Percentiles rank a stretch among this genome's conserved stretches.
These are phyloP conservation scores for Populus tomentosa DNA, from an alignment of 441 rosid species.

Conservation along the genomic window DNA sequence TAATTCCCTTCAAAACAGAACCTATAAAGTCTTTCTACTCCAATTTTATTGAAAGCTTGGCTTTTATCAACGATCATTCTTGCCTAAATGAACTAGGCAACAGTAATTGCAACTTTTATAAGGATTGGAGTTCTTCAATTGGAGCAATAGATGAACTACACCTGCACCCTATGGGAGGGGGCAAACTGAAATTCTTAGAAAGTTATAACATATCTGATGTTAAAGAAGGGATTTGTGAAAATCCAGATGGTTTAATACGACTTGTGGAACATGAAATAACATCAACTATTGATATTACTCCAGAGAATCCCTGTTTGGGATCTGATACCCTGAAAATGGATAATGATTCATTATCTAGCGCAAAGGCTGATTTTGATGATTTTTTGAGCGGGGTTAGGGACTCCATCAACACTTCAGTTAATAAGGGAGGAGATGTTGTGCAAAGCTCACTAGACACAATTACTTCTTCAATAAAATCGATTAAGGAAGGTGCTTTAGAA, in stretches of 20 bases:
- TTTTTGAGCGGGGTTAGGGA: slow-evolving; percentile 37
- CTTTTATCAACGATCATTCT: slow-evolving; percentile 21
- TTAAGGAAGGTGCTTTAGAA: too few species aligned
- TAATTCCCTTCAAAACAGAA: too few species aligned
- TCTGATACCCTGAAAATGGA: slow-evolving; percentile 33
- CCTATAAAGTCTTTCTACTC: not conserved
- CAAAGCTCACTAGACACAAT: too few species aligned
- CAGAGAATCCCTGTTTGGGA: slow-evolving; percentile 34
- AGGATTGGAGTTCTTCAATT: slow-evolving; percentile 35
- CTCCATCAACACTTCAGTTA: slow-evolving; percentile 48
- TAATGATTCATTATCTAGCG: slow-evolving; percentile 32
- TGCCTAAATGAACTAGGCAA: slow-evolving; percentile 29
- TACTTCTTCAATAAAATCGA: too few species aligned
- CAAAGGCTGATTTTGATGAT: slow-evolving; percentile 46
- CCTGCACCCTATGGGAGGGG: slow-evolving; percentile 10
- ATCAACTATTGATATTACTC: slow-evolving; percentile 27
- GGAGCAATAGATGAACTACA: slow-evolving; percentile 23
- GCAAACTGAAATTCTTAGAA: slow-evolving; percentile 41
- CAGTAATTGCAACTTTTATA: slow-evolving; percentile 31
- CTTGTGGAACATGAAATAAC: slow-evolving; percentile 37
- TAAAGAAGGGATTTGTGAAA: slow-evolving; percentile 36
- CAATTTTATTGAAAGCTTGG: slow-evolving; percentile 28
- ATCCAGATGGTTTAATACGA: slow-evolving; percentile 25
- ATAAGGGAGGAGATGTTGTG: slow-evolving; percentile 48
- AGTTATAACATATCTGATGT: slow-evolving; percentile 29